A percentile compares a stretch with the other conserved stretches of the same genome.
Conservation (phyloP, 2,329 filamentous ascomycete species). For the Fusarium begoniae region DNA sequence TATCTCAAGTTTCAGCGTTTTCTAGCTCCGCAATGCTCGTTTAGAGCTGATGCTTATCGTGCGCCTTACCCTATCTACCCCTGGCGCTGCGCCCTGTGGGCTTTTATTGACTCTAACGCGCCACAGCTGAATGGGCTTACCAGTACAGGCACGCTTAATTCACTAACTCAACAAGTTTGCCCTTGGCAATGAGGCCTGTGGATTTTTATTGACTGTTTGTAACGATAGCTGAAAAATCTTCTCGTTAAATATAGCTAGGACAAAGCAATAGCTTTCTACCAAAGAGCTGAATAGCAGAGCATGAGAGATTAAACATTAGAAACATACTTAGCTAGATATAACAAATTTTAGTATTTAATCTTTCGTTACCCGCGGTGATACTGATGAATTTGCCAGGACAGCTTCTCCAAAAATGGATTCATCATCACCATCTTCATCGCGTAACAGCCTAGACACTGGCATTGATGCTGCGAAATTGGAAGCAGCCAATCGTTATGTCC, state of each 20-base stretch:
- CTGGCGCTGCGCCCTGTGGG: not conserved
- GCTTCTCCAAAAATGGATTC: conserved; percentile 1
- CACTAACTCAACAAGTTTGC: not conserved
- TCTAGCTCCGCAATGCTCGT: too few species aligned
- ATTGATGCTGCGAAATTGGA: conserved; percentile 19
- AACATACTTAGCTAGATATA: not conserved
- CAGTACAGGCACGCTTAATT: not conserved
- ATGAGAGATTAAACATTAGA: not conserved
- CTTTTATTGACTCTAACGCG: not conserved
- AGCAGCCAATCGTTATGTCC: conserved; percentile 27
- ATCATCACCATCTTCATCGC: not conserved
- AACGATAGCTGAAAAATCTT: not conserved
- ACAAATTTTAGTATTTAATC: not conserved
- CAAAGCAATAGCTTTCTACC: not conserved
- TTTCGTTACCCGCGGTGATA: not conserved
- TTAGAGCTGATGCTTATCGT: not conserved
- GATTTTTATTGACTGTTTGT: not conserved
- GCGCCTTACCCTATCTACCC: not conserved
- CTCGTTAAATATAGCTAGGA: not conserved
- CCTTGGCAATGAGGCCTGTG: not conserved
- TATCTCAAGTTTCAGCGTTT: too few species aligned
- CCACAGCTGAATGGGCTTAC: not conserved
- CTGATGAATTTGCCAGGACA: not conserved
- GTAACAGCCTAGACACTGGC: conserved; percentile 13
- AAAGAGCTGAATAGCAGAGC: not conserved